Evolutionary conservation across 2,329 filamentous ascomycete genomes (phyloP), one percentile per base, ranked within the genome.

Genomic region (Xylaria sp.): DNA sequence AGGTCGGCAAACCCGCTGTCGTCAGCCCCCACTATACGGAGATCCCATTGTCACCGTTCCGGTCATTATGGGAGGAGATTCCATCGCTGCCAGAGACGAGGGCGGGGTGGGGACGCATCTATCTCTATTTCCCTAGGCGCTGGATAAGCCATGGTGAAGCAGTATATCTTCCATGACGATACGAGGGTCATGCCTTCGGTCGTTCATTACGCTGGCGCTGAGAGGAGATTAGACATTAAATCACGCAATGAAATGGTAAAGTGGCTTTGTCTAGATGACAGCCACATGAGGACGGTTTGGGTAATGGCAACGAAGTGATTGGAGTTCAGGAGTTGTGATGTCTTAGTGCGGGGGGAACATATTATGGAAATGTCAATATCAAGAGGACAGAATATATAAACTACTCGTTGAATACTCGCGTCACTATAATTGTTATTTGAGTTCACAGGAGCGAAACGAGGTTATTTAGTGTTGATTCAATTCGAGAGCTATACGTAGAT

Each of bases 41-140:
- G 33, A 77, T 78, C 51, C 76, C 76, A n/a, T 67, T 77, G n/a
- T 77, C 76, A 58, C 72, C 74, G 28, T 77, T 76, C 60, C 72
- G 71, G 20, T 69, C 74, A 40, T 71, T 72, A 9, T 69, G 75
- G 40, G 75, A 77, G 33, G 66, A 70, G 28, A 59, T 61, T 15
- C 56, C 51, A 40, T 48, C 61, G 10, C 65, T 61, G 28, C 68
- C 67, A 67, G 70, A 72, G 65, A 36, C 57, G 63, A 51, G 56
- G 15, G 66, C 51, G 10, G 33, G 68, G 23, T 74, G 73, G 72
- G 62, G 71, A 20, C 49, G 40, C 10, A 61, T 72, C 26, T 71
- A 73, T 53, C 58, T 74, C 7, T 59, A 66, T 46, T 59, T 73
- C n/a, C 70, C 72, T 26, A 70, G 71, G 65, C 36, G 58, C 51